Base-by-base conservation (phyloP, 2,329 filamentous ascomycete genomes). In the Penicillium sp. region DNA sequence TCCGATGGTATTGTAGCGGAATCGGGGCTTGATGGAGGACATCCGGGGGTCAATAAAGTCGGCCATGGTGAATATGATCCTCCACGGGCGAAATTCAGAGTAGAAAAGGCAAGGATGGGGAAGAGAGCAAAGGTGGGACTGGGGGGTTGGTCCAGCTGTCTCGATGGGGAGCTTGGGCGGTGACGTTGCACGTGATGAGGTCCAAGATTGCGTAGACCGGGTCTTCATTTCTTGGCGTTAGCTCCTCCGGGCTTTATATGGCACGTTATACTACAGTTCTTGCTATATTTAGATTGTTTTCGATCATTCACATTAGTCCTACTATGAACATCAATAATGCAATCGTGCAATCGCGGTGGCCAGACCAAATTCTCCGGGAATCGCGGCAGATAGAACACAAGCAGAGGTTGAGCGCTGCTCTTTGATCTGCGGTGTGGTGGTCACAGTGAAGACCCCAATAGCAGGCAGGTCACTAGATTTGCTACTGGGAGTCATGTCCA, bases 1-100 rank as follows among this genome's bases (percentile, higher is more conserved):
- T 72, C 92, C 90, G 74, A 99, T 92, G 69, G 94, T 99, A 82
- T 99, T 99, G 86, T 99, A 99, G 71, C 89, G 87, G 78, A 97
- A 83, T 74, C 87, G 81, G 66, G 87, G 87, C 73, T 86, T 83
- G 74, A 90, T 78, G 67, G 74, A 73, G 63, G 72, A 72, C 77
- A 80, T 79, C 66, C 77, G 74, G 59, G 73, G 74, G 60, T 79
- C 77, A 62, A 75, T 65, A 47, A 76, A 69, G 45, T 73, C 74
- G 63, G 74, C 69, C 75, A 76, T 76, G 69, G 56, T 64, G 61
- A 61, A 61, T 56, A 40, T 20, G 13, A 50, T 39, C 35, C 34
- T 50, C 35, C 35, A 26, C 46, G 34, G 26, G 47, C 35, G 16
- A 13, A 50, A 13, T 29, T 20, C 20, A 22, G 38, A 43, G 24